These are phyloP conservation scores for Ichthyophonus hoferi DNA, from an alignment of 208 protist genomes.

Conservation along the genomic window DNA sequence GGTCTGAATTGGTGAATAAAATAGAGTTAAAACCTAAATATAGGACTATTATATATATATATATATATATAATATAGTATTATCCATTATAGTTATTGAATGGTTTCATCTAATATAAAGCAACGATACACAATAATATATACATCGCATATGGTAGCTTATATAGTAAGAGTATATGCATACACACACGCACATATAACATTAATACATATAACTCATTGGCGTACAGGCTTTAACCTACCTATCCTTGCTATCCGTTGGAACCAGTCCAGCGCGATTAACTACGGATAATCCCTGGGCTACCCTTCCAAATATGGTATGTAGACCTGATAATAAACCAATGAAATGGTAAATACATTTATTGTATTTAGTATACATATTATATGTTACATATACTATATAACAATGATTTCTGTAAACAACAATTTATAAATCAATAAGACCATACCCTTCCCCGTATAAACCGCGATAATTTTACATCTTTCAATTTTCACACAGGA, in stretches of 20 bases:
- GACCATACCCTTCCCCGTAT: not conserved
- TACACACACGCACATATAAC: not conserved
- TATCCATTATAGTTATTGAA: not conserved
- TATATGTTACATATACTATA: not conserved
- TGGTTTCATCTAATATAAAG: not conserved
- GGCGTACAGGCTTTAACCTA: not conserved
- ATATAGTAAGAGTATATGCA: not conserved
- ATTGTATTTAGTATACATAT: not conserved
- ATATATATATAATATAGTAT: not conserved
- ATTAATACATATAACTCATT: not conserved
- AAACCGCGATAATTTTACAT: not conserved
- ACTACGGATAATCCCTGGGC: constrained; percentile 34
- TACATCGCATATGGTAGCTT: not conserved
- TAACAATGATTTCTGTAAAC: not conserved
- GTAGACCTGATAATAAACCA: constrained; percentile 27
- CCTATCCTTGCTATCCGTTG: constrained; percentile 14
- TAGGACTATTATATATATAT: not conserved
- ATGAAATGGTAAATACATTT: not conserved
- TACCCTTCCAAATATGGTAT: constrained; percentile 43
- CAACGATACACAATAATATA: not conserved
- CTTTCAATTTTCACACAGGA: not conserved
- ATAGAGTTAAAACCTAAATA: not conserved
- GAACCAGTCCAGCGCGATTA: constrained; percentile 38
- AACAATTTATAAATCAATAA: not conserved
- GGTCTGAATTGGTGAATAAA: not conserved